A percentile compares a stretch with the other conserved stretches of the same genome.
phyloP scores from a whole-genome alignment of 2,329 filamentous ascomycete species.

The Hysterium pulicare region DNA sequence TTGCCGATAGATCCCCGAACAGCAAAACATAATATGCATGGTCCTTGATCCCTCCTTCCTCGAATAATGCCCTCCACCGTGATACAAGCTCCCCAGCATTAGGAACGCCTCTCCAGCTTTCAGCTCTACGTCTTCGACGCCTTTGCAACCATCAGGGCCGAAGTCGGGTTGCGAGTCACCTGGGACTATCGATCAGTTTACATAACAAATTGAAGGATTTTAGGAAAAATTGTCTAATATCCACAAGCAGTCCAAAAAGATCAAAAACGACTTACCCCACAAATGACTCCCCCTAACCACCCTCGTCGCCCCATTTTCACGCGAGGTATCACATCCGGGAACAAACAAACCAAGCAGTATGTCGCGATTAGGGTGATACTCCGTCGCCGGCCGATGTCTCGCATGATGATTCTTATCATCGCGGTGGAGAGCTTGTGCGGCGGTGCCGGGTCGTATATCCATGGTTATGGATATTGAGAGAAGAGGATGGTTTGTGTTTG shows the following conservation, averaged over 20 bases:
- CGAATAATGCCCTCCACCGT: slow-evolving; percentile 34
- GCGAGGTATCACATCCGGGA: slow-evolving; percentile 33
- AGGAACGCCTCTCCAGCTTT: slow-evolving; percentile 38
- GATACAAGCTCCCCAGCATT: slow-evolving; percentile 40
- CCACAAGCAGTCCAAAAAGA: no score
- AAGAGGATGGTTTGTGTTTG: slow-evolving; percentile 33
- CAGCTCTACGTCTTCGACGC: slow-evolving; percentile 31
- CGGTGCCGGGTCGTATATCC: slow-evolving; percentile 31
- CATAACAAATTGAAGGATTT: no score
- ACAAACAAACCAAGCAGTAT: slow-evolving; percentile 38
- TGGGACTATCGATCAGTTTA: no score
- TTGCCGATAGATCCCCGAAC: slow-evolving; percentile 37
- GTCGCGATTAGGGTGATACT: slow-evolving; percentile 30
- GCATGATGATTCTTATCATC: slow-evolving; percentile 42
- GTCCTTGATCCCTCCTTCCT: slow-evolving; percentile 28
- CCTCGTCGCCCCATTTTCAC: slow-evolving; percentile 37
- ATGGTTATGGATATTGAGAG: slow-evolving; percentile 40
- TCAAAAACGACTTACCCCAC: no score
- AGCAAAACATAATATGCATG: slow-evolving; percentile 42
- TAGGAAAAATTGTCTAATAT: no score
- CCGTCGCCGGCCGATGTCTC: slow-evolving; percentile 19
- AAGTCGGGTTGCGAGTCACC: slow-evolving; percentile 37
- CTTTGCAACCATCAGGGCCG: slow-evolving; percentile 22
- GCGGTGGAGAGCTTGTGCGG: slow-evolving; percentile 35
- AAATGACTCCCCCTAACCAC: slow-evolving; percentile 39